Evolutionary conservation across 495 filamentous ascomycete genomes (phyloP).

Genomic region (Parathielavia appendiculata): DNA sequence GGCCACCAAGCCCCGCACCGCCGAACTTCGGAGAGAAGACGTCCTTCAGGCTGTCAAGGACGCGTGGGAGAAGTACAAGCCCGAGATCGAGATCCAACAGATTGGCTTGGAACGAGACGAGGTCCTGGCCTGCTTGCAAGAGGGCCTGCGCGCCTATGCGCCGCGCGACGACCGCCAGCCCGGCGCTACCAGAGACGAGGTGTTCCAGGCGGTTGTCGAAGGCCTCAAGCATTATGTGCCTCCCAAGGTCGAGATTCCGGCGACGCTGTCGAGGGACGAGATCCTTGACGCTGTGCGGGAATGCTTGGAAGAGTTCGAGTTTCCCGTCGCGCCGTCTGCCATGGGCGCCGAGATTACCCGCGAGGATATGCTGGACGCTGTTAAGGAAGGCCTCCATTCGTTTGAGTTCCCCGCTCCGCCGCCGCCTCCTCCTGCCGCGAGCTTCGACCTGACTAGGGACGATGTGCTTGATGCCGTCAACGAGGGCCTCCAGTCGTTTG

Average conservation of each 20-base stretch:
- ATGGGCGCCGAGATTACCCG: slow-evolving; percentile 43
- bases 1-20: slow-evolving; percentile 40
- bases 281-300: slow-evolving; percentile 70
- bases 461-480: slow-evolving; percentile 44
- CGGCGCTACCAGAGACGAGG: slow-evolving; percentile 67
- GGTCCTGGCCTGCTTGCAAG: slow-evolving; percentile 73
- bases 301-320: slow-evolving; percentile 70
- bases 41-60: slow-evolving; percentile 81
- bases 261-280: slow-evolving; percentile 68
- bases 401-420: slow-evolving; percentile 42
- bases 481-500: slow-evolving; percentile 40
- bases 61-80: slow-evolving; percentile 86
- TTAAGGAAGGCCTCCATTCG: slow-evolving; percentile 47
- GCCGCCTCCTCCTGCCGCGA: background rate
- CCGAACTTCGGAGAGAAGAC: slow-evolving; percentile 59
- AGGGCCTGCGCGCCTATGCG: slow-evolving; percentile 74
- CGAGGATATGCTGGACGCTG: slow-evolving; percentile 51
- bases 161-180: slow-evolving; percentile 43
- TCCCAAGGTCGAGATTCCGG: slow-evolving; percentile 60
- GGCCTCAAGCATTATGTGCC: slow-evolving; percentile 72
- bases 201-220: slow-evolving; percentile 74
- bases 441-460: slow-evolving; percentile 28
- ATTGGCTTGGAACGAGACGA: slow-evolving; percentile 85
- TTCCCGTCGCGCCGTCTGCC: slow-evolving; percentile 46
- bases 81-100: slow-evolving; percentile 83